Evolutionary conservation across 495 filamentous ascomycete genomes (phyloP), one percentile per base, ranked within the genome.

Genomic region (Aspergillus bertholletiae): DNA sequence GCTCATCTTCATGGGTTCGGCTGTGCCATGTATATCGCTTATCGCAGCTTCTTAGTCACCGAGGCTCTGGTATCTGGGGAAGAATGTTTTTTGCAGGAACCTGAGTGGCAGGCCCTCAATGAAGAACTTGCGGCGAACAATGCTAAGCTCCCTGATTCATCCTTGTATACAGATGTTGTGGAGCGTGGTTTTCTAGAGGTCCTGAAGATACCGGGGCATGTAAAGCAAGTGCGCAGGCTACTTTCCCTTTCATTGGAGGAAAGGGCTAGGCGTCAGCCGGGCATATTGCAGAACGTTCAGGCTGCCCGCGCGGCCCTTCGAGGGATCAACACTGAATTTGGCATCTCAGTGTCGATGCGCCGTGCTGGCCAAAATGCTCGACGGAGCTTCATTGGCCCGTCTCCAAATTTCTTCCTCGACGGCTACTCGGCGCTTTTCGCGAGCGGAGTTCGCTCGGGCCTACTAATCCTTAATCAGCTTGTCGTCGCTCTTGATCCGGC

Each of bases 101-200:
- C 70, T 17, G 66, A 72, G 46, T 74, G 71, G 72, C 65, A 65
- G 22, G 54, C 49, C 13, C 56, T 74, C 23, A 68, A 64, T 44
- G 47, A 64, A 28, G 34, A 67, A 22, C 61, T 75, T 17, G 59
- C 60, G 2, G 53, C 61, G 15, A 56, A 66, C n/a, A 63, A 66
- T 30, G 65, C 67, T 22, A 66, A 70, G 30, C 56, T 66, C 24
- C 65, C 67, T 5, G 58, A 61, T 23, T 65, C 65, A 3, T 68
- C 59, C 6, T 59, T 65, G 2, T 69, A 65, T 30, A 69, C 64
- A 5, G 67, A 67, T 17, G 63, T 65, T 20, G 58, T 61, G 0
- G 67, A 69, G 45, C 60, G 67, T 40, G 65, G 60, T 3, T 66
- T 68, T 52, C 61, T 61, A 7, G 56, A 66, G 20, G 48, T 70